phyloP scores from a whole-genome alignment of 208 protist genomes.

The Acanthamoeba culbertsoni region DNA sequence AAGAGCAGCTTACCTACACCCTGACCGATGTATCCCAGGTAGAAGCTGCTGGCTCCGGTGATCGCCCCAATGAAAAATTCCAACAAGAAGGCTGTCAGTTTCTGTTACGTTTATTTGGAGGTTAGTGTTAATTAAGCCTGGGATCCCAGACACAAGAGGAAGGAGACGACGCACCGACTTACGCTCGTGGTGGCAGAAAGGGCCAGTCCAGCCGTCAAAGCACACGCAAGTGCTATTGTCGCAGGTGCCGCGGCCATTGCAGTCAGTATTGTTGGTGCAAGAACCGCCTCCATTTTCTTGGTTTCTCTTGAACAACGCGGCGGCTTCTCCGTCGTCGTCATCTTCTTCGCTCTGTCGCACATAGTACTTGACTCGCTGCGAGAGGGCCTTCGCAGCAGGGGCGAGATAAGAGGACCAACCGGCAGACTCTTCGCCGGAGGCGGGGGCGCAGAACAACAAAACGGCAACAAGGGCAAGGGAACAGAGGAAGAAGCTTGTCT shows the following conservation, averaged over 20 bases:
- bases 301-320: background rate
- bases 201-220: background rate
- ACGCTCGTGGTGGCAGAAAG: background rate
- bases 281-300: background rate
- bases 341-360: background rate
- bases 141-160: background rate
- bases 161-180: background rate
- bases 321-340: background rate
- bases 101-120: background rate
- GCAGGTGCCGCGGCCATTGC: background rate
- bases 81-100: slow-evolving; percentile 1
- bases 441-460: too few relatives aligned
- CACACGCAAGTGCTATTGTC: background rate
- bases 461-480: too few relatives aligned
- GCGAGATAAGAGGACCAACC: too few relatives aligned
- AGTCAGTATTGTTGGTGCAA: background rate
- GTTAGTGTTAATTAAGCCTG: background rate
- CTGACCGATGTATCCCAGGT: slow-evolving; percentile 16
- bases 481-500: too few relatives aligned
- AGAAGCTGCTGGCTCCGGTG: background rate
- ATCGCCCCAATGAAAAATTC: slow-evolving; percentile 6
- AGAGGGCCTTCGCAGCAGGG: too few relatives aligned
- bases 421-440: too few relatives aligned
- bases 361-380: too few relatives aligned
- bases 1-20: background rate